Evolutionary conservation across 768 basidiomycete genomes (phyloP).

Genomic region (Agaricus sinodeliciosus): DNA sequence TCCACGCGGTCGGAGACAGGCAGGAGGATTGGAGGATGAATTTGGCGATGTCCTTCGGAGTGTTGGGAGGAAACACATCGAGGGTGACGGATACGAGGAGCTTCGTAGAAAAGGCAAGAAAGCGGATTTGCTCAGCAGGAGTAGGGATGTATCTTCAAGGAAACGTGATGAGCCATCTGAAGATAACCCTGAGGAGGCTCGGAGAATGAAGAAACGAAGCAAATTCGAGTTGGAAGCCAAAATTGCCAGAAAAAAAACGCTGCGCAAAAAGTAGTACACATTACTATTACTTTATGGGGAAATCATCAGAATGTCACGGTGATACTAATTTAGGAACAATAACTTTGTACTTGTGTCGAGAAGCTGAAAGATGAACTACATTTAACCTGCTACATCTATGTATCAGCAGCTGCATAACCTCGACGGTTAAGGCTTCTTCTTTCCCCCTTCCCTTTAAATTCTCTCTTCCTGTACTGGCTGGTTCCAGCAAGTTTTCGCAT

Average conservation of each 20-base stretch:
- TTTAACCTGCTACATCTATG: neutral
- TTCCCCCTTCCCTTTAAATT: neutral
- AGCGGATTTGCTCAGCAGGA: conserved; percentile 50
- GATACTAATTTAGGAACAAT: conserved; percentile 9
- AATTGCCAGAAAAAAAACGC: conserved; percentile 29
- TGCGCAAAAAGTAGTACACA: conserved; percentile 9
- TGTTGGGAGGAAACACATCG: conserved; percentile 40
- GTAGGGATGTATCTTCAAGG: conserved; percentile 28
- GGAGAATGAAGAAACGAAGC: conserved; percentile 34
- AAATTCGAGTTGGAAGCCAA: conserved; percentile 46
- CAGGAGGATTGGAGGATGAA: conserved; percentile 76
- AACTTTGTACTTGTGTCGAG: neutral
- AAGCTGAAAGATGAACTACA: neutral
- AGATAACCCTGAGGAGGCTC: conserved; percentile 23
- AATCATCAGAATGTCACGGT: neutral
- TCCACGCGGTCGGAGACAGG: conserved; percentile 48
- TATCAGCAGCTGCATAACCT: neutral
- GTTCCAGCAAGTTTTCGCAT: neutral
- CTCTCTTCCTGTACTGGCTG: neutral
- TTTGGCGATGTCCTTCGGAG: conserved; percentile 74
- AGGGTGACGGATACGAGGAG: conserved; percentile 76
- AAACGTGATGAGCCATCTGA: conserved; percentile 20
- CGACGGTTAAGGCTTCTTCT: neutral
- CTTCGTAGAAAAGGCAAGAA: conserved; percentile 65
- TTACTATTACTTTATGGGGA: no score